phyloP scores from a whole-genome alignment of 2,329 filamentous ascomycete species.

The Dryadomyces quercivorus region DNA sequence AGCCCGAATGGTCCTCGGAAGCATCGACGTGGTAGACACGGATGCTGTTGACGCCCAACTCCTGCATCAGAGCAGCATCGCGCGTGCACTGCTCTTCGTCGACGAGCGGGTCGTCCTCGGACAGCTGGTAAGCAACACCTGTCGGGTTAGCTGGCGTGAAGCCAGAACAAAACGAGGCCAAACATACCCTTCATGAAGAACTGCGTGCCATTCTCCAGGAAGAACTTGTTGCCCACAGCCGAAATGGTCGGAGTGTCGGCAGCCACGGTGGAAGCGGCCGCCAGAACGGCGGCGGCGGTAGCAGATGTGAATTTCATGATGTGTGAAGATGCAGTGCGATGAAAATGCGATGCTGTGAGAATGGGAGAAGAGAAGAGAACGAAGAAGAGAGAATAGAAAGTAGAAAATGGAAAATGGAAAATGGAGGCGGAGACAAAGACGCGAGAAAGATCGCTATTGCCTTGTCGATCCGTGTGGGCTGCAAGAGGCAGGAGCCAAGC shows the following conservation, averaged over 20 bases:
- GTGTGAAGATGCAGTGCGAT: not conserved
- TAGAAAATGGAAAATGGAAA: not conserved
- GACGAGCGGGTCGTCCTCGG: slow-evolving; percentile 58
- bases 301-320: slow-evolving; percentile 27
- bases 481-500: not conserved
- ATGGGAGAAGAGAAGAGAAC: not conserved
- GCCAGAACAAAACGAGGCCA: not conserved
- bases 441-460: not conserved
- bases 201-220: slow-evolving; percentile 66
- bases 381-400: not conserved
- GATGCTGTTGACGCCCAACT: slow-evolving; percentile 70
- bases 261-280: slow-evolving; percentile 11
- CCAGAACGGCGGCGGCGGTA: slow-evolving; percentile 20
- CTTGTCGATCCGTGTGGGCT: not conserved
- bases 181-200: slow-evolving; percentile 69
- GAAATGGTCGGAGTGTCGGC: slow-evolving; percentile 33
- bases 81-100: slow-evolving; percentile 63
- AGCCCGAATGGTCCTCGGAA: slow-evolving; percentile 56
- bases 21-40: slow-evolving; percentile 82
- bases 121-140: slow-evolving; percentile 64
- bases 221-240: slow-evolving; percentile 69
- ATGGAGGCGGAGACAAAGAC: not conserved
- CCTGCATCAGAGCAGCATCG: slow-evolving; percentile 67
- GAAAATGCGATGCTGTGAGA: not conserved
- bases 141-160: slow-evolving; percentile 1